Percentiles rank a stretch among this genome's conserved stretches.
These are phyloP conservation scores for Cocos nucifera DNA, from an alignment of 176 grass and related monocot species.

Conservation along the genomic window DNA sequence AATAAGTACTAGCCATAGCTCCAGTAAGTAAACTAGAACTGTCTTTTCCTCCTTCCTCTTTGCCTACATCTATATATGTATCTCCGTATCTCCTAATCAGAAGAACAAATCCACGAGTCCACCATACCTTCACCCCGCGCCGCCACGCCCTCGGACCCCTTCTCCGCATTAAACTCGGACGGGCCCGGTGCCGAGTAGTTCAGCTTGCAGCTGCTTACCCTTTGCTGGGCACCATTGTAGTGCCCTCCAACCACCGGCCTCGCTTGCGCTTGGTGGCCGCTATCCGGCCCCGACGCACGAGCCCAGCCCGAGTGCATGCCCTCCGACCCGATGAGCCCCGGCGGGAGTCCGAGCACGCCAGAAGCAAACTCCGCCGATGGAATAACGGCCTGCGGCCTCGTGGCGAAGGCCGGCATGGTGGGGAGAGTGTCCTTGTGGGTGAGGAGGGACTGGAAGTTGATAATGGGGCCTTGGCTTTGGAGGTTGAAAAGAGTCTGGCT, in stretches of 20 bases:
- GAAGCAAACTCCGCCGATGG: background rate
- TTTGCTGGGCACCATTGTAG: background rate
- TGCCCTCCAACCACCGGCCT: background rate
- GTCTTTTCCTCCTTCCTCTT: background rate
- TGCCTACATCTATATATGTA: background rate
- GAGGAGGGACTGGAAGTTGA: conserved; percentile 1
- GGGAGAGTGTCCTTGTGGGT: background rate
- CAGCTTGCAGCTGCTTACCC: background rate
- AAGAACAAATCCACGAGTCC: conserved; percentile 5
- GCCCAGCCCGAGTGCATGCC: background rate
- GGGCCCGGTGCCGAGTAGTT: conserved; percentile 3
- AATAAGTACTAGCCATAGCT: background rate
- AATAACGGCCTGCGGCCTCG: background rate
- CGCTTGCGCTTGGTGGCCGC: background rate
- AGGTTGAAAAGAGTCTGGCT: background rate
- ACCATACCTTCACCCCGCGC: conserved; percentile 5
- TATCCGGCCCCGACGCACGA: background rate
- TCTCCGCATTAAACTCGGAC: background rate
- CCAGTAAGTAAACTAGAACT: too few relatives aligned
- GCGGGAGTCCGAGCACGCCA: background rate
- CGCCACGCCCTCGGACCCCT: background rate
- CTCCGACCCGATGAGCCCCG: background rate
- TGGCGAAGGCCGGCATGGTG: background rate
- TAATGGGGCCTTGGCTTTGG: background rate
- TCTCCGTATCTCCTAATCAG: background rate